phyloP scores from a whole-genome alignment of 768 basidiomycete genomes.

The Serendipita sp. region DNA sequence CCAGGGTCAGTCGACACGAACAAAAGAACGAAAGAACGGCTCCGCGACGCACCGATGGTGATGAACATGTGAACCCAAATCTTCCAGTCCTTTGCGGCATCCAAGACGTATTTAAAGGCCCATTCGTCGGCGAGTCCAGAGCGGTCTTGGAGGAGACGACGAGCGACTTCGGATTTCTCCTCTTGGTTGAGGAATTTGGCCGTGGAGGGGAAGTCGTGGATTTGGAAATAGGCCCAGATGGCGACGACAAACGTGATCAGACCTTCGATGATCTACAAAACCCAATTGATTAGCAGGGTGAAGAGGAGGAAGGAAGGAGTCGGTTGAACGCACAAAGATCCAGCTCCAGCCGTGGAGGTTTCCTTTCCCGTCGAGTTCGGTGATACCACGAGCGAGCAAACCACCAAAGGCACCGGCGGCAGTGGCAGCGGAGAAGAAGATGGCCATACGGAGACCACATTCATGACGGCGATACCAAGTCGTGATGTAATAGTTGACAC shows the following conservation, averaged over 20 bases:
- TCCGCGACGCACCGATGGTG: neutral
- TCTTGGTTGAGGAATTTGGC: constrained; percentile 19
- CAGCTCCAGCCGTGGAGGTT: constrained; percentile 47
- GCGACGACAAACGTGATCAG: constrained; percentile 16
- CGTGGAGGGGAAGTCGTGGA: constrained; percentile 21
- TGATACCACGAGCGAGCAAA: constrained; percentile 42
- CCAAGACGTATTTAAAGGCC: constrained; percentile 8
- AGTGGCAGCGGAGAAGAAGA: constrained; percentile 67
- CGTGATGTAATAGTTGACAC: constrained; percentile 1
- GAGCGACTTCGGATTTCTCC: constrained; percentile 13
- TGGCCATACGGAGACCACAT: constrained; percentile 10
- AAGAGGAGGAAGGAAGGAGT: no score
- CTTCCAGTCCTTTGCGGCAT: constrained; percentile 15
- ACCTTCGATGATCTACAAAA: constrained; percentile 13
- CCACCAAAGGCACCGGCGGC: constrained; percentile 71
- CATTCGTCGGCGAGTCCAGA: constrained; percentile 11
- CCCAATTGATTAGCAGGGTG: neutral
- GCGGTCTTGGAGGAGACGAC: constrained; percentile 12
- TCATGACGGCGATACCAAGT: constrained; percentile 7
- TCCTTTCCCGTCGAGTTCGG: constrained; percentile 37
- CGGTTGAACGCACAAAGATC: constrained; percentile 28
- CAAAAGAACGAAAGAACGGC: neutral
- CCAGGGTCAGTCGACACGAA: neutral
- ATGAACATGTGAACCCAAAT: constrained; percentile 11
- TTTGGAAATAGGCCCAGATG: constrained; percentile 18